Percentiles rank a stretch among this genome's conserved stretches.
Evolutionary conservation across 2,329 filamentous ascomycete species (phyloP).

Genomic region (Rutstroemia sp.): DNA sequence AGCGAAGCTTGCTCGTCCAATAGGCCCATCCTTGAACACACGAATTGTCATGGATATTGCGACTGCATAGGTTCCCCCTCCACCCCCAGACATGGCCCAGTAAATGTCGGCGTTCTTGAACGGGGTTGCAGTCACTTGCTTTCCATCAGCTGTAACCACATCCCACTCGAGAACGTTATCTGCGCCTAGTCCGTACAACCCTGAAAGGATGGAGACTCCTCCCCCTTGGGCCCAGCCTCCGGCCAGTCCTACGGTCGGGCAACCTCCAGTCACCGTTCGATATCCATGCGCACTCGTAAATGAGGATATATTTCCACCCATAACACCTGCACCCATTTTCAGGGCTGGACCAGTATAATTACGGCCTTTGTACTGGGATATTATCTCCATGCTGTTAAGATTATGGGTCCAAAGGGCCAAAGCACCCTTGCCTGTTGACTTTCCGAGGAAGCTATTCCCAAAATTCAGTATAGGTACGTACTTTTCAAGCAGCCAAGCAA

Average conservation of each 20-base stretch:
- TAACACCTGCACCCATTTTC: slow-evolving; percentile 34
- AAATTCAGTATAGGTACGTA: background rate
- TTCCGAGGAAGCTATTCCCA: slow-evolving; percentile 36
- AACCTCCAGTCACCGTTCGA: slow-evolving; percentile 43
- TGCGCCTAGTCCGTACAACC: slow-evolving; percentile 48
- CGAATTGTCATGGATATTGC: slow-evolving; percentile 48
- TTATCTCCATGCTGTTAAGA: slow-evolving; percentile 34
- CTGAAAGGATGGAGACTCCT: slow-evolving; percentile 47
- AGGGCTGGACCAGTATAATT: slow-evolving; percentile 31
- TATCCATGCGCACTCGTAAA: slow-evolving; percentile 36
- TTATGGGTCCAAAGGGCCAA: slow-evolving; percentile 41
- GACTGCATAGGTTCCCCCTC: slow-evolving; percentile 50
- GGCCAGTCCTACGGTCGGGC: slow-evolving; percentile 34
- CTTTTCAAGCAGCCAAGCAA: background rate
- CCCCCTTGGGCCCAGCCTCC: slow-evolving; percentile 51
- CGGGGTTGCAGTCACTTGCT: slow-evolving; percentile 41
- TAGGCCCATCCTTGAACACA: slow-evolving; percentile 39
- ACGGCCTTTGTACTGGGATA: slow-evolving; percentile 23
- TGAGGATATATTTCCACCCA: slow-evolving; percentile 36
- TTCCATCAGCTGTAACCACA: slow-evolving; percentile 43
- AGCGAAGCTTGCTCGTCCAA: slow-evolving; percentile 37
- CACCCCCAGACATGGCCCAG: slow-evolving; percentile 52
- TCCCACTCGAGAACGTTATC: slow-evolving; percentile 53
- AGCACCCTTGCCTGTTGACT: slow-evolving; percentile 37
- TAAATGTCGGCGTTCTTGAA: slow-evolving; percentile 48